phyloP scores from a whole-genome alignment of 768 basidiomycete species.

The Pleurotus tuber-regium region DNA sequence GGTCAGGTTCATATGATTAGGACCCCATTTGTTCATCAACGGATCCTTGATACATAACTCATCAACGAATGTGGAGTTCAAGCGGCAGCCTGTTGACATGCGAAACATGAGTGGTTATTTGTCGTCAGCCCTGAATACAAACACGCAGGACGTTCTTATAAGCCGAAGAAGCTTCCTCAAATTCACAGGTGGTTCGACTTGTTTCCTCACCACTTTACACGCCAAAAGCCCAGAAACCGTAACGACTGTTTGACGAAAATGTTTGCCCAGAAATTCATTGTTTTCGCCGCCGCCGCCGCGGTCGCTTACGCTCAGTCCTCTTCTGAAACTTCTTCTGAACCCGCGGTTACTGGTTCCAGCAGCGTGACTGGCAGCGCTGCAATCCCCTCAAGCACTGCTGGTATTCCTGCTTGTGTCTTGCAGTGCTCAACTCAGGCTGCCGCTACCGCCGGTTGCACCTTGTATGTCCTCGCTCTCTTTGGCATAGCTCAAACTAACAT shows the following conservation, averaged over 20 bases:
- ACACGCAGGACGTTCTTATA: no score
- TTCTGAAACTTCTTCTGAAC: not conserved
- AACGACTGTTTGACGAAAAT: not conserved
- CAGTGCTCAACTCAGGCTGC: conserved; percentile 1
- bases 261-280: not conserved
- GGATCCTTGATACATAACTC: no score
- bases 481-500: not conserved
- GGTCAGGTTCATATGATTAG: no score
- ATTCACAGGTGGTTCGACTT: not conserved
- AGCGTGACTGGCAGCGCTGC: not conserved
- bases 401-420: not conserved
- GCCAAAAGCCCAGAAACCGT: not conserved
- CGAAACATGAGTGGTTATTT: not conserved
- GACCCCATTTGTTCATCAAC: no score
- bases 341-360: not conserved
- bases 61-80: no score
- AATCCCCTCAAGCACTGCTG: not conserved
- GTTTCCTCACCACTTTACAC: not conserved
- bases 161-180: not conserved
- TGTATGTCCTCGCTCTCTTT: not conserved
- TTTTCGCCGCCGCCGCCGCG: not conserved
- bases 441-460: not conserved
- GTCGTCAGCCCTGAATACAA: not conserved
- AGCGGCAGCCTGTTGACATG: not conserved
- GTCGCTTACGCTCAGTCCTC: not conserved